Evolutionary conservation across 2,329 filamentous ascomycete species (phyloP).

Genomic region (Colletotrichum sp.): DNA sequence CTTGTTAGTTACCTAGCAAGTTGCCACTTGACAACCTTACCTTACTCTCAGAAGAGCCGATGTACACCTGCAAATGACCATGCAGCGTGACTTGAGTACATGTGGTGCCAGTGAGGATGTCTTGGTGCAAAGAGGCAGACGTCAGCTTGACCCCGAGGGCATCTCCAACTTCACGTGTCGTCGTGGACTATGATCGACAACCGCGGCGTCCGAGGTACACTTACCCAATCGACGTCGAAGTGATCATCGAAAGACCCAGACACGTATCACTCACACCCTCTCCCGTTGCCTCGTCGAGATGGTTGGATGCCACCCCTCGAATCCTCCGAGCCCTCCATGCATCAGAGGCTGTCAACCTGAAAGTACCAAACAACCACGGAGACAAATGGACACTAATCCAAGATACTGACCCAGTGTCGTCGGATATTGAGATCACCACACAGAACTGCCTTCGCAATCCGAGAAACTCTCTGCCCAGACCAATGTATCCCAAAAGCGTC

Average conservation of each 20-base stretch:
- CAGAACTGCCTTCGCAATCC: fast-evolving
- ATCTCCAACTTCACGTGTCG: neutral
- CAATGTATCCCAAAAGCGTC: neutral
- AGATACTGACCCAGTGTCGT: fast-evolving
- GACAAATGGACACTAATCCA: neutral
- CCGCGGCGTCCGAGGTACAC: neutral
- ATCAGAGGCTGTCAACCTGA: neutral
- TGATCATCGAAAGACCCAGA: neutral
- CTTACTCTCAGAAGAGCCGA: neutral
- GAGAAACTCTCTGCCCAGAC: neutral
- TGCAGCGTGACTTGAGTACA: neutral
- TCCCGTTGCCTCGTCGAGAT: neutral
- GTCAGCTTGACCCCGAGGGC: neutral
- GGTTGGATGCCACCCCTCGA: neutral
- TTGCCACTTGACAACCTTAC: neutral
- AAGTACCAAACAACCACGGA: neutral
- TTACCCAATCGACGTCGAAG: neutral
- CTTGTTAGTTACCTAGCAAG: neutral
- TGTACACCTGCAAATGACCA: no score
- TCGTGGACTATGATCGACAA: neutral
- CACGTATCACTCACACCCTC: neutral
- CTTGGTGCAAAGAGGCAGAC: neutral
- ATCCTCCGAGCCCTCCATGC: neutral
- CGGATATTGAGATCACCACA: neutral
- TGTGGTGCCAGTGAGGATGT: neutral